Evolutionary conservation across 805 yeast species (phyloP), one percentile per base, ranked within the genome.

Genomic region (Cyberlindnera mississippiensis): DNA sequence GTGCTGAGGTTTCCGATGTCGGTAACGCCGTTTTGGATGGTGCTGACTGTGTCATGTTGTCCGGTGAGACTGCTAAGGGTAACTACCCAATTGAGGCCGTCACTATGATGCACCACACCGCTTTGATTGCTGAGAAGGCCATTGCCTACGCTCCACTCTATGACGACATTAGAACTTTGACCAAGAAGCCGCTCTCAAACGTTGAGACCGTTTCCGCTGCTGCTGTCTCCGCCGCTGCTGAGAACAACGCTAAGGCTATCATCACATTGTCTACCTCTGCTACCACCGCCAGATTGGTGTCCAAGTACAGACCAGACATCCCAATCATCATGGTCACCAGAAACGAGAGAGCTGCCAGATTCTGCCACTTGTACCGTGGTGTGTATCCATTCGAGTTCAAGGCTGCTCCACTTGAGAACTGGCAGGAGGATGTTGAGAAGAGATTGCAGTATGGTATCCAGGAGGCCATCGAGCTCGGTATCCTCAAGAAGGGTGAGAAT

Each of bases 11-110:
- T 49, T 84, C 96, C 44, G 99, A 93, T 70, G 99, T 93, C 52
- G 99, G 99, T 74, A 93, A 93, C 72, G 99, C 99, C 59, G 86
- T 93, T 56, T 79, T 93, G 66, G 99, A 93, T 65, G 99, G 99
- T 73, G 97, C 98, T 62, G 99, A 93, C 76, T 93, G 99, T 85
- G 98, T 93, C 67, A 93, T 93, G 99, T 80, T 93, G 68, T 85
- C 96, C 45, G 99, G 99, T 69, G 99, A 93, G 77, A 93, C 99
- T 60, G 99, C 99, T 64, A 93, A 93, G 82, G 99, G 99, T 77
- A 81, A 82, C 78, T 93, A 93, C 78, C 99, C 99, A 68, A 69
- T 82, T 51, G 96, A 93, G 76, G 96, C 99, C 51, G 99, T 93
- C 53, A 77, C 90, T 56, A 90, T 93, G 90, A 93, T 93, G 99